Base-by-base conservation (phyloP, 1,284 basidiomycete genomes). In the Cerioporus squamosus region DNA sequence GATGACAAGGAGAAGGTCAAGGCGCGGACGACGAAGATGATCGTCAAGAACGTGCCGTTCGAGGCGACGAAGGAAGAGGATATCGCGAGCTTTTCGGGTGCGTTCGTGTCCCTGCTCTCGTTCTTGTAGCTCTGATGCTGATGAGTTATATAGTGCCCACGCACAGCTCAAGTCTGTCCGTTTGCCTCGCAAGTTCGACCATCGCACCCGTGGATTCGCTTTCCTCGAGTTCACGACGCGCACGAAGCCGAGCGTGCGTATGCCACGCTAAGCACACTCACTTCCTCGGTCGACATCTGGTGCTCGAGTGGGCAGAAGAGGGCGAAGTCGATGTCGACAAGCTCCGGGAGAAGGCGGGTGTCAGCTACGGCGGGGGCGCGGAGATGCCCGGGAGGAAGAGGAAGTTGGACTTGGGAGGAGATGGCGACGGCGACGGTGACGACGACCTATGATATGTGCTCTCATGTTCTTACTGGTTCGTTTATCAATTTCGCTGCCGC, bases 21-120 rank as follows among this genome's bases (percentile, higher is more conserved):
- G 33, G 74, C 69, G 52, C 81, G 79, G 68, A 88, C 89, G 60
- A 92, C 93, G 62, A 95, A 96, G 83, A 87, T 98, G 80, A 85
- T 98, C 47, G 93, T 98, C 68, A 99, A 98, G 84, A 99, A 99
- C 71, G 81, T 98, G 61, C 95, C 97, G 20, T 99, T 99, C 77
- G 97, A 99, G 76, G 93, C 91, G 47, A 93, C 90, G 44, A 95
- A 94, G 80, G 94, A n/a, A n/a, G n/a, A 93, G 77, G 97, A 99
- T 66, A 83, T 99, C 82, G 91, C 53, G 90, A 93, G 62, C 75
- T 98, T 26, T 96, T 97, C 74, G 83, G 88, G 91, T 94, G 64
- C 52, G 88, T 81, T 3, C 65, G 64, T 57, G 48, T 38, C 23
- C 44, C 54, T n/a, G 15, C 55, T 40, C 54, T 48, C 24, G 36